These are phyloP conservation scores for Apium graveolens DNA, from an alignment of 129 eudicot genomes.

Conservation along the genomic window DNA sequence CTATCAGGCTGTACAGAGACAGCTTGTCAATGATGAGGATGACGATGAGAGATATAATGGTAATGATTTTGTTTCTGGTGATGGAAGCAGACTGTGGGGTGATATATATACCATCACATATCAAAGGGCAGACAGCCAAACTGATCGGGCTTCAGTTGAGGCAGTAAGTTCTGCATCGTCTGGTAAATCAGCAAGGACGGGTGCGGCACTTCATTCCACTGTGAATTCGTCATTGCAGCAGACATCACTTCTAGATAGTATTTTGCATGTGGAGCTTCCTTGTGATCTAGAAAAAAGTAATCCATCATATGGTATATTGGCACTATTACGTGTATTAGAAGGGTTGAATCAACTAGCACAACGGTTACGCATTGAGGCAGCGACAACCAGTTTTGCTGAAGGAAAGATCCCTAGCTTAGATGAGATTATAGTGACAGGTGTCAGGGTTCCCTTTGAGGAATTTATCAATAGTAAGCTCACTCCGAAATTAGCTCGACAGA, in stretches of 20 bases:
- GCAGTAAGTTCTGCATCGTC: conserved; percentile 39
- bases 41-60: conserved; percentile 65
- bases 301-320: conserved; percentile 77
- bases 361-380: conserved; percentile 65
- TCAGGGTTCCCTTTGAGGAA: conserved; percentile 63
- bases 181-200: conserved; percentile 49
- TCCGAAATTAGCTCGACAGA: conserved; percentile 91
- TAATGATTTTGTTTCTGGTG: conserved; percentile 65
- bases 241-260: conserved; percentile 74
- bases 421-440: conserved; percentile 39
- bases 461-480: conserved; percentile 88
- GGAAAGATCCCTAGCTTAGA: conserved; percentile 54
- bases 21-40: conserved; percentile 71
- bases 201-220: conserved; percentile 36
- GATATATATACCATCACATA: conserved; percentile 83
- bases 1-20: conserved; percentile 88
- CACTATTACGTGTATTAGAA: conserved; percentile 77
- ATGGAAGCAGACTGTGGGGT: conserved; percentile 84
- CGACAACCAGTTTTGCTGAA: conserved; percentile 58
- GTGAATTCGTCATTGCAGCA: conserved; percentile 36
- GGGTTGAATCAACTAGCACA: conserved; percentile 96
- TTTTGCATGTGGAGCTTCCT: conserved; percentile 86
- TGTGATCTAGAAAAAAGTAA: conserved; percentile 89
- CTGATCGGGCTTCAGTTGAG: conserved; percentile 35
- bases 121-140: conserved; percentile 61